A percentile compares a stretch with the other conserved stretches of the same genome.
phyloP scores from a whole-genome alignment of 1,284 basidiomycete species.

The Peniophora sp. region DNA sequence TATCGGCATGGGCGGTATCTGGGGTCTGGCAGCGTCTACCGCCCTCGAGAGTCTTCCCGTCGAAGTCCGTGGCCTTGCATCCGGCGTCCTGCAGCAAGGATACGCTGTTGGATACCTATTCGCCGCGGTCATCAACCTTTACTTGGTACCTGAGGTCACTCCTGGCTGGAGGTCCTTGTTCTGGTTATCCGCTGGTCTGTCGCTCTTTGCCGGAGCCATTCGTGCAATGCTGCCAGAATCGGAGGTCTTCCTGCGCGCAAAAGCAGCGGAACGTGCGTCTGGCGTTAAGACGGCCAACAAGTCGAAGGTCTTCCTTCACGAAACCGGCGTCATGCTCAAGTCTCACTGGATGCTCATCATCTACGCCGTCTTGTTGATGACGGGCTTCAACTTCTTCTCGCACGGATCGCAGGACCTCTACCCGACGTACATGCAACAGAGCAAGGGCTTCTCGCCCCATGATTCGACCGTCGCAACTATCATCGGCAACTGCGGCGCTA shows the following conservation, averaged over 20 bases:
- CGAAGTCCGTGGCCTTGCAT: conserved; percentile 79
- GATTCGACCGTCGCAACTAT: conserved; percentile 83
- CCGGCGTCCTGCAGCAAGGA: conserved; percentile 74
- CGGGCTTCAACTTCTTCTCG: conserved; percentile 89
- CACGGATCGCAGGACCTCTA: conserved; percentile 78
- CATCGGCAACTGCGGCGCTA: conserved; percentile 62
- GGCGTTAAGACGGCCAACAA: conserved; percentile 39
- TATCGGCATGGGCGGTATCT: conserved; percentile 83
- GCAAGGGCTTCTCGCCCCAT: conserved; percentile 51
- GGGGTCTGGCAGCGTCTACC: conserved; percentile 71
- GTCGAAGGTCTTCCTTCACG: conserved; percentile 67
- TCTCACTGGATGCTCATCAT: conserved; percentile 82
- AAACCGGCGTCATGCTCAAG: conserved; percentile 73
- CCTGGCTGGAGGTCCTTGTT: conserved; percentile 59
- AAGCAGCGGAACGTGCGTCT: conserved; percentile 35
- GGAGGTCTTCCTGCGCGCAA: conserved; percentile 62
- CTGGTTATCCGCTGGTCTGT: conserved; percentile 67
- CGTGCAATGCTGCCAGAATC: conserved; percentile 78
- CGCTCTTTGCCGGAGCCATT: conserved; percentile 66
- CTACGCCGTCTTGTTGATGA: conserved; percentile 77
- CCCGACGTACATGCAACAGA: conserved; percentile 68
- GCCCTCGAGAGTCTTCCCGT: conserved; percentile 88
- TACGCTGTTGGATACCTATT: conserved; percentile 45
- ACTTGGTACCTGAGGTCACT: conserved; percentile 48
- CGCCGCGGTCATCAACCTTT: conserved; percentile 69